These are phyloP conservation scores for Hypoxylon cercidicola DNA, from an alignment of 495 filamentous ascomycete species.

Conservation along the genomic window DNA sequence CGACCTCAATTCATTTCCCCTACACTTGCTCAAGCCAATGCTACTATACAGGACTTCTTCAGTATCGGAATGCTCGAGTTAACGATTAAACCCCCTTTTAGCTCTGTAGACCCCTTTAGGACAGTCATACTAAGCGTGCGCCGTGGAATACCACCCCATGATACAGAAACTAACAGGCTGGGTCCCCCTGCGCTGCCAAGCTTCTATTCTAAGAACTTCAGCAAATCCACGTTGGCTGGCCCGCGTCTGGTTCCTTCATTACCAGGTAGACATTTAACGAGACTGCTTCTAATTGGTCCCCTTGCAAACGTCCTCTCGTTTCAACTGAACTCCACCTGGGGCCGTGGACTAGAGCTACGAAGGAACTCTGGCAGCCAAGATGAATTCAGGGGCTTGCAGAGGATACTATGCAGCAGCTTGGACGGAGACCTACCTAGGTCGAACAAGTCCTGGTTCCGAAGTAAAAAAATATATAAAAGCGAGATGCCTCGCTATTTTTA, in stretches of 20 bases:
- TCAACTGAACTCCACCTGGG: slow-evolving; percentile 28
- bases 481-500: slow-evolving; percentile 14
- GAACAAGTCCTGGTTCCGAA: slow-evolving; percentile 4
- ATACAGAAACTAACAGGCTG: slow-evolving; percentile 24
- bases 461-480: slow-evolving; percentile 25
- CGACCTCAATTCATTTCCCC: not conserved
- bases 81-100: not conserved
- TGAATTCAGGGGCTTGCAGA: slow-evolving; percentile 13
- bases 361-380: slow-evolving; percentile 16
- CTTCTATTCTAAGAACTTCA: slow-evolving; percentile 36
- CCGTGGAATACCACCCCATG: slow-evolving; percentile 30
- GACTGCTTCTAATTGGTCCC: slow-evolving; percentile 28
- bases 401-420: slow-evolving; percentile 8
- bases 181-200: slow-evolving; percentile 39
- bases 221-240: slow-evolving; percentile 27
- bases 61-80: not conserved
- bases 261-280: slow-evolving; percentile 8
- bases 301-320: slow-evolving; percentile 28
- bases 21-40: not conserved
- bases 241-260: slow-evolving; percentile 23
- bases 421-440: slow-evolving; percentile 16
- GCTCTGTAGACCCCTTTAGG: not conserved
- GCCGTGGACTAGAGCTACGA: slow-evolving; percentile 20
- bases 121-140: not conserved
- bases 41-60: not conserved